Base-by-base conservation (phyloP, 2,329 filamentous ascomycete species). In the Clonostachys byssicola region DNA sequence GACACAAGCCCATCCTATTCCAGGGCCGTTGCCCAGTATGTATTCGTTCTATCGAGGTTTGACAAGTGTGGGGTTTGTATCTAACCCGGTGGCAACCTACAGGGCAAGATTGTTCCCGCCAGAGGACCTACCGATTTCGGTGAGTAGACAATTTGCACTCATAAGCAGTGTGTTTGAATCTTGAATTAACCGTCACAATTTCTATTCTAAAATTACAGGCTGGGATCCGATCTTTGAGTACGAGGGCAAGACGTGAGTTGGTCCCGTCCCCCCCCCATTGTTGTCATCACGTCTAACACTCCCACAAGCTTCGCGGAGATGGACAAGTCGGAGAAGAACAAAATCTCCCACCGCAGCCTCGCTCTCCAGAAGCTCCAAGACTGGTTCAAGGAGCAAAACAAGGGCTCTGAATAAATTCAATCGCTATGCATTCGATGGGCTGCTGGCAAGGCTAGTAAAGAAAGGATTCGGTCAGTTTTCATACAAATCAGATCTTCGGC, bases 171-270 rank as follows among this genome's bases (percentile, higher is more conserved):
- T 34, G 8, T 38, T 18, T 8, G 12, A 30, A 30, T 30, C 23
- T 9, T 30, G 23, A 30, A 30, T 30, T 30, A 30, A 30, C 9
- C 23, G 23, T 30, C 30, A n/a, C 45, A 34, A 18, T 46, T 40
- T 34, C 48, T 44, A n/a, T 33, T 42, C 9, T 8, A 12, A 3
- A 2, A 23, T 18, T 14, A 10, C 43, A 95, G 92, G 92, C 42
- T 99, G 94, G 94, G 94, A 99, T 66, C 83, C 94, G 3, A 86
- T 95, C 54, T 99, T 99, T 59, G 94, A 99, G 70, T 92, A 95
- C 56, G 80, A 95, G 54, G 92, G 92, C 40, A 74, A 89, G 69
- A 99, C 94, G 72, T 82, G 65, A 61, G 78, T 68, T 40, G 38
- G 20, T 14, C 12, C 20, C 30, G 9, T 12, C n/a, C 14, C 14